A percentile compares a stretch with the other conserved stretches of the same genome.
Conservation (phyloP, 768 basidiomycete species). For the Strobilomyces dryophilus region DNA sequence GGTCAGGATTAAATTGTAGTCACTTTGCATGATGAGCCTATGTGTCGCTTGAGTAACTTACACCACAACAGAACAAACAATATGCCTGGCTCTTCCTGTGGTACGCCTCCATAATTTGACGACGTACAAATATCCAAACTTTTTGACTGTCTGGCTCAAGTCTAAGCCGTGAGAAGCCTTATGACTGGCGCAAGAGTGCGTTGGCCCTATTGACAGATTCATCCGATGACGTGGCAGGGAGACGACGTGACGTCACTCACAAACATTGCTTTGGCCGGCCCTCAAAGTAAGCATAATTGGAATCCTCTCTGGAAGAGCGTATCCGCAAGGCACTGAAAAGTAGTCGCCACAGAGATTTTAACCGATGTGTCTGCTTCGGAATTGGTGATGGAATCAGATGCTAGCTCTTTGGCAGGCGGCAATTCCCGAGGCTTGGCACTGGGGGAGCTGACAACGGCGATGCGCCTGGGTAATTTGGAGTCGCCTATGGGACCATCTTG, state of each 20-base stretch:
- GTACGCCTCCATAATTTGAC: conserved; percentile 57
- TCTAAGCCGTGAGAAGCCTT: conserved; percentile 58
- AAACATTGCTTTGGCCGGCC: conserved; percentile 44
- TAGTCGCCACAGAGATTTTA: conserved; percentile 55
- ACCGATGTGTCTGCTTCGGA: conserved; percentile 59
- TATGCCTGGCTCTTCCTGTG: conserved; percentile 46
- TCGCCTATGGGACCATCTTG: too few relatives aligned
- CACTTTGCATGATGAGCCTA: conserved; percentile 43
- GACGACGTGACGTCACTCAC: conserved; percentile 33
- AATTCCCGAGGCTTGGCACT: too few relatives aligned
- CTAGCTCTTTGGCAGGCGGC: too few relatives aligned
- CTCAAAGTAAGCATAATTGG: conserved; percentile 33
- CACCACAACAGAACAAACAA: background rate
- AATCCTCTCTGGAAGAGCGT: conserved; percentile 42
- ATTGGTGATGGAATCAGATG: conserved; percentile 41
- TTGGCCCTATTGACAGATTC: conserved; percentile 13
- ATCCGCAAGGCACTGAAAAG: conserved; percentile 44
- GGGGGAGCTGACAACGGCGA: too few relatives aligned
- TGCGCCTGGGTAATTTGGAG: too few relatives aligned
- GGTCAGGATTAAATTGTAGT: conserved; percentile 48
- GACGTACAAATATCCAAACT: conserved; percentile 63
- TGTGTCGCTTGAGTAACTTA: conserved; percentile 4
- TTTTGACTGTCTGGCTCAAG: conserved; percentile 59
- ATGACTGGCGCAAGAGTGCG: conserved; percentile 43
- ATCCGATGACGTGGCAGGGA: background rate